Base-by-base conservation (phyloP, 139 green algal genomes). In the Nannochloris sp. region DNA sequence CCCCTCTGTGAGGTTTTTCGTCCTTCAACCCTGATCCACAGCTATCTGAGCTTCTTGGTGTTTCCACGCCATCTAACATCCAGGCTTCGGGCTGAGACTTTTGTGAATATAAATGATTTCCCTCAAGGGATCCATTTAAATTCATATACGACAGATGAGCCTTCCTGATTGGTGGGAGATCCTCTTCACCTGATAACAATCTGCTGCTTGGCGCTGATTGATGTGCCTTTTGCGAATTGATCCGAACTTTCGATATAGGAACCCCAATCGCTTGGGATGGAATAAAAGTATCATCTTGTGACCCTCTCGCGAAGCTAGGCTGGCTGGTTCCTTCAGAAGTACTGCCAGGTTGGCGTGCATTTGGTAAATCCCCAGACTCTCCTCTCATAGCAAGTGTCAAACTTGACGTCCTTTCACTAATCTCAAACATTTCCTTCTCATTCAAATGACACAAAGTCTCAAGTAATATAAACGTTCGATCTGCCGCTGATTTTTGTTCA, bases 121-220 rank as follows among this genome's bases (percentile, higher is more conserved):
- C 16, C 9, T 19, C 18, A 53, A 21, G n/a, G 16, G 46, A 25
- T 19, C n/a, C 16, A 53, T 19, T 21, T 19, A 53, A 21, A 25
- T 53, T 19, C n/a, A 21, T 21, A 24, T 53, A 53, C 5, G 46
- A 53, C 46, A 21, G 15, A 0, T 53, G 46, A 19, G 46, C 46
- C n/a, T 53, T 53, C n/a, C 46, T 53, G 46, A 53, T 53, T 53
- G 46, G 46, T 53, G 18, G 16, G 18, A 53, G n/a, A 19, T 53
- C 46, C 11, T 53, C 46, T 53, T 53, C 34, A 40, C 34, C 46
- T 21, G 46, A 19, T 19, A 53, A 7, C 18, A 19, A 53, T 9
- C 46, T 25, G 0, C 9, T 53, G 15, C 24, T 12, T 25, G 46
- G 46, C 12, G 46, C 46, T 23, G 46, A 53, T 12, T 53, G 46